Percentiles rank a stretch among this genome's conserved stretches.
These are phyloP conservation scores for Calycina herbarum DNA, from an alignment of 2,329 filamentous ascomycete genomes.

Conservation along the genomic window DNA sequence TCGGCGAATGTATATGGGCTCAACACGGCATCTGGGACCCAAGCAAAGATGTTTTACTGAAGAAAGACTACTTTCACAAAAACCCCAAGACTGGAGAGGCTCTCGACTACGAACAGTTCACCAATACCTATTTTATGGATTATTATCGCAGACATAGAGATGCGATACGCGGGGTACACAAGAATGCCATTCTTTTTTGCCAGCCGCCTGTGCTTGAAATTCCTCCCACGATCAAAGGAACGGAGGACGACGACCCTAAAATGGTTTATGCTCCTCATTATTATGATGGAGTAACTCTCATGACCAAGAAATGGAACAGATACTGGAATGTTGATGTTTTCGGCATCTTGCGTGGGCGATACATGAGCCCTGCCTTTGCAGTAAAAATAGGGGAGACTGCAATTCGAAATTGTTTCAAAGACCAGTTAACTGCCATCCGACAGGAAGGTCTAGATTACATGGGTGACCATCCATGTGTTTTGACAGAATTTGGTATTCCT, in stretches of 20 bases:
- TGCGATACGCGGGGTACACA: slow-evolving; percentile 73
- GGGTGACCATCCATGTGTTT: slow-evolving; percentile 83
- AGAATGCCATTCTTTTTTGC: slow-evolving; percentile 82
- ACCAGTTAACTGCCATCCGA: slow-evolving; percentile 80
- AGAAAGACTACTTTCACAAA: slow-evolving; percentile 84
- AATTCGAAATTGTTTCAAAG: slow-evolving; percentile 88
- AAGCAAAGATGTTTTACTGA: slow-evolving; percentile 70
- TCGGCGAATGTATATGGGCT: slow-evolving; percentile 96
- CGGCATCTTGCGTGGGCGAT: slow-evolving; percentile 84
- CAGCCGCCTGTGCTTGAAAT: slow-evolving; percentile 92
- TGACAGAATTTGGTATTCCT: slow-evolving; percentile 95
- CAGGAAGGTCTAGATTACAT: slow-evolving; percentile 87
- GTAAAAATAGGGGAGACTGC: slow-evolving; percentile 91
- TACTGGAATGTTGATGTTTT: slow-evolving; percentile 97
- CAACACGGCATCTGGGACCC: slow-evolving; percentile 96
- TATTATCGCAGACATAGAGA: slow-evolving; percentile 77
- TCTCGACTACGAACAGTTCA: slow-evolving; percentile 82
- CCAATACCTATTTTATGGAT: slow-evolving; percentile 87
- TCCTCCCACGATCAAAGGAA: slow-evolving; percentile 84
- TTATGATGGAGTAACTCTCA: slow-evolving; percentile 93
- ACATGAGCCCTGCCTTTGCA: slow-evolving; percentile 84
- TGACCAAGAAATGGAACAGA: slow-evolving; percentile 99
- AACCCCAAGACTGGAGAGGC: slow-evolving; percentile 71
- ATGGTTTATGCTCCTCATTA: slow-evolving; percentile 95
- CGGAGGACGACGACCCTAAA: slow-evolving; percentile 81